Evolutionary conservation across 2,329 filamentous ascomycete species (phyloP).

Genomic region (Cladosporium halotolerans): DNA sequence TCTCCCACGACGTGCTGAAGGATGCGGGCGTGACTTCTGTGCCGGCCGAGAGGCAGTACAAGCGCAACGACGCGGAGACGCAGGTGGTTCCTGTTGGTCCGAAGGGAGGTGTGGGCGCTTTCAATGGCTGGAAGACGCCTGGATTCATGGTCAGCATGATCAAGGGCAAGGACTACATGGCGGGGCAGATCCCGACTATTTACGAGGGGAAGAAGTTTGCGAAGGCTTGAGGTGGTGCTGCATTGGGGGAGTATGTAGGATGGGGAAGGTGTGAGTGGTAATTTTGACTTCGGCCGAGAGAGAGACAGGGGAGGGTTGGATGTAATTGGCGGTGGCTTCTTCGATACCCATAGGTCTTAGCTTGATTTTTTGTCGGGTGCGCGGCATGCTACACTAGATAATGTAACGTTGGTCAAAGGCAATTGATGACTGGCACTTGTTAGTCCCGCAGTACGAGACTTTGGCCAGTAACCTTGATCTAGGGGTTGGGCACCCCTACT

Average conservation of each 20-base stretch:
- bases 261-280: too few species aligned
- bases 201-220: conserved; percentile 25
- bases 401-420: too few species aligned
- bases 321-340: not conserved
- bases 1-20: conserved; percentile 42
- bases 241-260: not conserved
- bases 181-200: conserved; percentile 22
- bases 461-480: too few species aligned
- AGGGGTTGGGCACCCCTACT: too few species aligned
- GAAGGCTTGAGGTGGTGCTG: conserved; percentile 16
- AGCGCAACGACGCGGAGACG: conserved; percentile 27
- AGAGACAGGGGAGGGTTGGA: not conserved
- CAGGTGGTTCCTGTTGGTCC: conserved; percentile 26
- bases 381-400: too few species aligned
- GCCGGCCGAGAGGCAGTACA: conserved; percentile 23
- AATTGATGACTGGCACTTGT: too few species aligned
- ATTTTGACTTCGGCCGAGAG: too few species aligned
- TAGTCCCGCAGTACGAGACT: too few species aligned
- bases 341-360: conserved; percentile 5
- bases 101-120: conserved; percentile 32
- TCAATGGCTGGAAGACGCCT: conserved; percentile 30
- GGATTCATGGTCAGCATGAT: conserved; percentile 28
- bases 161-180: conserved; percentile 34
- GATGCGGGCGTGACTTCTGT: conserved; percentile 22
- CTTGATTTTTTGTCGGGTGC: not conserved